A percentile compares a stretch with the other conserved stretches of the same genome.
phyloP scores from a whole-genome alignment of 2,329 filamentous ascomycete species.

The Colletotrichum spinosum region DNA sequence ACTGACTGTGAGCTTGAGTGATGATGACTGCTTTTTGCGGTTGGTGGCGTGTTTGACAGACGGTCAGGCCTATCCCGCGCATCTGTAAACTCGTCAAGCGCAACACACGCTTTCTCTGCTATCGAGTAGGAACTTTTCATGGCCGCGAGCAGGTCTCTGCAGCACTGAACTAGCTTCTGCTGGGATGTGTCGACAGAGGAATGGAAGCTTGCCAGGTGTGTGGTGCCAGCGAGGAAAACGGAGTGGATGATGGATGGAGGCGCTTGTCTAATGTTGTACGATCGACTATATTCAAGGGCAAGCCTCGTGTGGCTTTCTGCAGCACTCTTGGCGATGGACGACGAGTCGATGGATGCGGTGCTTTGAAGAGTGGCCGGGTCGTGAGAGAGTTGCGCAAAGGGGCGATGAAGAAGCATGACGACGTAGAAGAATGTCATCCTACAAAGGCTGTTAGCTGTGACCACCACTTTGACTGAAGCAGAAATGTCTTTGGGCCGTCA shows the following conservation, averaged over 20 bases:
- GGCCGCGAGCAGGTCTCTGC: no score
- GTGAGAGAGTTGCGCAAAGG: conserved; percentile 7
- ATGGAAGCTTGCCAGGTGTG: conserved; percentile 9
- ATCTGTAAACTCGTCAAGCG: no score
- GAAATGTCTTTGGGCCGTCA: not conserved
- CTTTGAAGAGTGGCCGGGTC: not conserved
- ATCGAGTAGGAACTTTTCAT: no score
- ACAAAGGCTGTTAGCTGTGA: not conserved
- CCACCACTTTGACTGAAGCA: not conserved
- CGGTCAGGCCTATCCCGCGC: no score
- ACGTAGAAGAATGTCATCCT: conserved; percentile 28
- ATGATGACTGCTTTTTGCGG: no score
- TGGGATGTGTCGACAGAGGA: no score
- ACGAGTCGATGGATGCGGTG: not conserved
- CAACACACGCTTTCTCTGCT: no score
- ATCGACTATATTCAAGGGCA: not conserved
- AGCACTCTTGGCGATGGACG: not conserved
- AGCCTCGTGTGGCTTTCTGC: conserved; percentile 18
- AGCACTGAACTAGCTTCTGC: no score
- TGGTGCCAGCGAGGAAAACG: conserved; percentile 24
- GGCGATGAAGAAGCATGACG: conserved; percentile 24
- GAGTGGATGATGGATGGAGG: conserved; percentile 19
- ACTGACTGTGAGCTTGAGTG: no score
- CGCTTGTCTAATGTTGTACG: conserved; percentile 19
- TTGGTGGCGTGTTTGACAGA: no score